Percentiles rank a stretch among this genome's conserved stretches.
phyloP scores from a whole-genome alignment of 2,329 filamentous ascomycete genomes.

The Diaporthe sp. region DNA sequence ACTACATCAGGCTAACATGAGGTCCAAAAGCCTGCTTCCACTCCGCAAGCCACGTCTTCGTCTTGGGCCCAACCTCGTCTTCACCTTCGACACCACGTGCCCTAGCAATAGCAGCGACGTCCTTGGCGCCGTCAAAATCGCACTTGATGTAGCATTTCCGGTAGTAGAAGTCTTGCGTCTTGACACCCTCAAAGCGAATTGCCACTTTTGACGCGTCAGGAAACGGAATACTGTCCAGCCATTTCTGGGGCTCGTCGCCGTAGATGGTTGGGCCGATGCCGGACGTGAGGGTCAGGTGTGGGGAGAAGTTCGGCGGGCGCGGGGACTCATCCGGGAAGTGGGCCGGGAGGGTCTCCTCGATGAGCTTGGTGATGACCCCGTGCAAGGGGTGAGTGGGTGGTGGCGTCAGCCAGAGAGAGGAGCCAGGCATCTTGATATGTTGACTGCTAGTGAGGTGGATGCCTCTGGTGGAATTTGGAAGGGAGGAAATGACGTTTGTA shows the following conservation, averaged over 20 bases:
- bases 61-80: slow-evolving; percentile 40
- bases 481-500: not conserved
- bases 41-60: slow-evolving; percentile 44
- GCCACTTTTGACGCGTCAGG: slow-evolving; percentile 33
- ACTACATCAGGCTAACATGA: slow-evolving; percentile 51
- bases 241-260: slow-evolving; percentile 44
- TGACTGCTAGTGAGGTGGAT: not conserved
- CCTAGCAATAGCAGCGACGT: slow-evolving; percentile 45
- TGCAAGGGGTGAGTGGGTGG: slow-evolving; percentile 44
- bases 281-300: slow-evolving; percentile 49
- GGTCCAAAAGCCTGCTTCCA: slow-evolving; percentile 47
- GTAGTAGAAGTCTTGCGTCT: slow-evolving; percentile 46
- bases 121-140: slow-evolving; percentile 41
- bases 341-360: slow-evolving; percentile 43
- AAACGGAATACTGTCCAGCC: slow-evolving; percentile 46
- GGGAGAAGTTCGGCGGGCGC: slow-evolving; percentile 43
- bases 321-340: slow-evolving; percentile 43
- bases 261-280: slow-evolving; percentile 44
- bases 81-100: slow-evolving; percentile 45
- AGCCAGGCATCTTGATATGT: slow-evolving; percentile 46
- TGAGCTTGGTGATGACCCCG: slow-evolving; percentile 42
- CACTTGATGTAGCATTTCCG: slow-evolving; percentile 47
- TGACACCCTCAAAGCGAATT: slow-evolving; percentile 43
- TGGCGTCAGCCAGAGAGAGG: slow-evolving; percentile 50
- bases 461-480: not conserved